Evolutionary conservation across 306 rosid genomes (phyloP).

Genomic region (Cyamopsis tetragonoloba): DNA sequence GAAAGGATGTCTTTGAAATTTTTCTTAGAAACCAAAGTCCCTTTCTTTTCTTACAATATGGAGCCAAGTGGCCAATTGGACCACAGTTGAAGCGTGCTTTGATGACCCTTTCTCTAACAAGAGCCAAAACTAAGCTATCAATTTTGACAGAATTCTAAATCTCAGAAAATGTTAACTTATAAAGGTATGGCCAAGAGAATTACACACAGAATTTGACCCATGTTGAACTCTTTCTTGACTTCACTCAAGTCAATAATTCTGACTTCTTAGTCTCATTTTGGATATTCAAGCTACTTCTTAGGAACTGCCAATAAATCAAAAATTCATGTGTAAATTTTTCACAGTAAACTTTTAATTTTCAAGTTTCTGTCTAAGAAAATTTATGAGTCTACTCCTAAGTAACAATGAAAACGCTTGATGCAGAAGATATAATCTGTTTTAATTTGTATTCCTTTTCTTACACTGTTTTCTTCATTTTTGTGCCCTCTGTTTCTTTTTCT

Average conservation of each 20-base stretch:
- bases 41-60: not conserved
- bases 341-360: not conserved
- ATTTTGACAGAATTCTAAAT: not conserved
- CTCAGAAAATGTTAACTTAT: not conserved
- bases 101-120: not conserved
- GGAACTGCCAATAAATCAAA: no score
- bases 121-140: not conserved
- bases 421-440: not conserved
- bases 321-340: not conserved
- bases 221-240: no score
- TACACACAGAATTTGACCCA: not conserved
- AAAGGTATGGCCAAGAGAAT: not conserved
- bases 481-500: not conserved
- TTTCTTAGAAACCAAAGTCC: not conserved
- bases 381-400: not conserved
- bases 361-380: not conserved
- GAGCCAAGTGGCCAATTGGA: conserved; percentile 3
- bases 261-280: not conserved
- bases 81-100: not conserved
- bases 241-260: not conserved
- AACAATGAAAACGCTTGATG: not conserved
- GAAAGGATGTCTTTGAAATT: not conserved
- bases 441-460: not conserved
- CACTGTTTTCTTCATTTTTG: not conserved
- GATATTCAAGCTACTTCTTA: not conserved